These are phyloP conservation scores for Mortierella sp. DNA, from an alignment of 371 early-diverging fungal species.

Conservation along the genomic window DNA sequence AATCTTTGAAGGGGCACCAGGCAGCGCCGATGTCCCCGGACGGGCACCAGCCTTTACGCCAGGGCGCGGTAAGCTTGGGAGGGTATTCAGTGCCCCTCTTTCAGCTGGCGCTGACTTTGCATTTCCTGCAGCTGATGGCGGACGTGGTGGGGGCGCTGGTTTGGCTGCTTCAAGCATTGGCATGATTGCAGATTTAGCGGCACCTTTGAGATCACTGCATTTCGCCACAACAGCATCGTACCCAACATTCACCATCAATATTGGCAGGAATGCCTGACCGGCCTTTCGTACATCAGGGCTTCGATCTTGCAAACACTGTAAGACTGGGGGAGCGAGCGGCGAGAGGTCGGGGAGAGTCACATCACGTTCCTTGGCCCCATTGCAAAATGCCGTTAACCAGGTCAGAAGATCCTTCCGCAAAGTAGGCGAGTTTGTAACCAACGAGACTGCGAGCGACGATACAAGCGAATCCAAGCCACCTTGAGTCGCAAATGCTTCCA, in stretches of 20 bases:
- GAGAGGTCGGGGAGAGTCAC: slow-evolving; percentile 70
- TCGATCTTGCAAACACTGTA: slow-evolving; percentile 89
- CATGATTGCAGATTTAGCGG: slow-evolving; percentile 75
- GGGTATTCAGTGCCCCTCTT: slow-evolving; percentile 45
- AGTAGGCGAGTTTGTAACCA: slow-evolving; percentile 81
- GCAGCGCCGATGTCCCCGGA: slow-evolving; percentile 32
- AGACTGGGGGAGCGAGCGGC: slow-evolving; percentile 74
- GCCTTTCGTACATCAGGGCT: slow-evolving; percentile 91
- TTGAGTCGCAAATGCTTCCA: slow-evolving; percentile 78
- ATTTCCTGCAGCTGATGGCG: slow-evolving; percentile 41
- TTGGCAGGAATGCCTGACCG: slow-evolving; percentile 78
- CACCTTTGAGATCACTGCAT: slow-evolving; percentile 75
- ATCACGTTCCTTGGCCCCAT: slow-evolving; percentile 60
- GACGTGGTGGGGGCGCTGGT: slow-evolving; percentile 60
- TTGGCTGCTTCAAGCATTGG: slow-evolving; percentile 78
- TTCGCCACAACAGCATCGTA: slow-evolving; percentile 71
- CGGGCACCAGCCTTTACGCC: slow-evolving; percentile 33
- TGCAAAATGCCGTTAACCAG: slow-evolving; percentile 70
- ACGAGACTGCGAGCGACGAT: slow-evolving; percentile 69
- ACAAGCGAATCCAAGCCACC: slow-evolving; percentile 79
- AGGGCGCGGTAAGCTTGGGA: slow-evolving; percentile 33
- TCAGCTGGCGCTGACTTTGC: slow-evolving; percentile 26
- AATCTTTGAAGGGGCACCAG: slow-evolving; percentile 38
- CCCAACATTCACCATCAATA: slow-evolving; percentile 72
- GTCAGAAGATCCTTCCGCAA: slow-evolving; percentile 89